A percentile compares a stretch with the other conserved stretches of the same genome.
phyloP scores from a whole-genome alignment of 306 rosid species.

The Malus sylvestris region DNA sequence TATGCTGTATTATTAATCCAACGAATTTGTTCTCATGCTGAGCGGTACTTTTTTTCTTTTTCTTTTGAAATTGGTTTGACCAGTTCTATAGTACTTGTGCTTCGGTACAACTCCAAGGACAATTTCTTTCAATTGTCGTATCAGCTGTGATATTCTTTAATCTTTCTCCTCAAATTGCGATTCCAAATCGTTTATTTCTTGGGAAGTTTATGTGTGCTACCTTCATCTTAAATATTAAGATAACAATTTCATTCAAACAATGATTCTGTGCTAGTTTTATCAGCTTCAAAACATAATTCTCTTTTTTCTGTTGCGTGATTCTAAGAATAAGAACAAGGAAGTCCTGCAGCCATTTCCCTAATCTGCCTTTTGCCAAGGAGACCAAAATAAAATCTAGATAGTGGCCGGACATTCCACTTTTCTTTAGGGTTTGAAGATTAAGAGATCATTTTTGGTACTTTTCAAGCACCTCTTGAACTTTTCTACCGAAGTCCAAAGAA shows the following conservation, averaged over 20 bases:
- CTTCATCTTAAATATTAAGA: not conserved
- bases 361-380: conserved; percentile 6
- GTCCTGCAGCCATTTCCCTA: not conserved
- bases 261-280: not conserved
- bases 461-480: not conserved
- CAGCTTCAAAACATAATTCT: not conserved
- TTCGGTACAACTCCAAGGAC: not conserved
- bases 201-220: not conserved
- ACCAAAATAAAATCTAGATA: not conserved
- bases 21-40: not conserved
- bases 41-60: not conserved
- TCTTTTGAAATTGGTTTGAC: not conserved
- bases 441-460: not conserved
- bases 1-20: not conserved
- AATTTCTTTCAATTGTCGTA: not conserved
- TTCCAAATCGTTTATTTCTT: not conserved
- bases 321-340: not conserved
- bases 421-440: not conserved
- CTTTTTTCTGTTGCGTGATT: not conserved
- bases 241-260: not conserved
- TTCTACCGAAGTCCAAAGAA: not conserved
- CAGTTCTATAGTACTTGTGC: not conserved
- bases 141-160: not conserved
- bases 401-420: not conserved
- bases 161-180: not conserved